These are phyloP conservation scores for Diaporthe humulicola DNA, from an alignment of 2,329 filamentous ascomycete species.

Conservation along the genomic window DNA sequence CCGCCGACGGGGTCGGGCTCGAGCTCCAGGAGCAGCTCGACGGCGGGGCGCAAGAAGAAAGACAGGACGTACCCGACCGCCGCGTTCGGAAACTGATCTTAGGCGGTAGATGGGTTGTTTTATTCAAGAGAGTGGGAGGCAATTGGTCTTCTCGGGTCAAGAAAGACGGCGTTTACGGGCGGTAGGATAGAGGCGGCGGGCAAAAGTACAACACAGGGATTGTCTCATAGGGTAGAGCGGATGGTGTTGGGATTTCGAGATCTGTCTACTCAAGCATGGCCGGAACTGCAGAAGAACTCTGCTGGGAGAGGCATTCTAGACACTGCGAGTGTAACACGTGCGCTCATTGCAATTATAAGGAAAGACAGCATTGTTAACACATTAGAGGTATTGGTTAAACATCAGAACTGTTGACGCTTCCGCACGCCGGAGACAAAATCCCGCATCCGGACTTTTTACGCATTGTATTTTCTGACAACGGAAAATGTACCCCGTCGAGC, in stretches of 20 bases:
- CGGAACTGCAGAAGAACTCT: background rate
- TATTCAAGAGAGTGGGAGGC: background rate
- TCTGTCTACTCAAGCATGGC: background rate
- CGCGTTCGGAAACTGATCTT: constrained; percentile 65
- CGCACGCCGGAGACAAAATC: background rate
- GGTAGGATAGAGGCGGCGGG: constrained; percentile 5
- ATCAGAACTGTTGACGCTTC: background rate
- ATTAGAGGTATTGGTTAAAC: background rate
- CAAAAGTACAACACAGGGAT: background rate
- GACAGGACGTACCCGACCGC: constrained; percentile 73
- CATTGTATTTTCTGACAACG: background rate
- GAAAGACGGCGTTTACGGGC: background rate
- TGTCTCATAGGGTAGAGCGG: background rate
- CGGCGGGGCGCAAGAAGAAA: constrained; percentile 64
- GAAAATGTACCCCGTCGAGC: background rate
- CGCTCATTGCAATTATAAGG: background rate
- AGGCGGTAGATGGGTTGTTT: background rate
- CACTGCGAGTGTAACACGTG: background rate
- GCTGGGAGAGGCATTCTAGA: constrained; percentile 11
- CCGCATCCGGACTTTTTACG: background rate
- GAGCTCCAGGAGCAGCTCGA: constrained; percentile 69
- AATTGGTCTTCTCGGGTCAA: background rate
- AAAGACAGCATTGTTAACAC: background rate
- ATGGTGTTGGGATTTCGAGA: background rate
- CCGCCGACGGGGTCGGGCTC: constrained; percentile 53